Evolutionary conservation across 352 stramenopile species (phyloP), one percentile per base, ranked within the genome.

Genomic region (Phytophthora cajani): DNA sequence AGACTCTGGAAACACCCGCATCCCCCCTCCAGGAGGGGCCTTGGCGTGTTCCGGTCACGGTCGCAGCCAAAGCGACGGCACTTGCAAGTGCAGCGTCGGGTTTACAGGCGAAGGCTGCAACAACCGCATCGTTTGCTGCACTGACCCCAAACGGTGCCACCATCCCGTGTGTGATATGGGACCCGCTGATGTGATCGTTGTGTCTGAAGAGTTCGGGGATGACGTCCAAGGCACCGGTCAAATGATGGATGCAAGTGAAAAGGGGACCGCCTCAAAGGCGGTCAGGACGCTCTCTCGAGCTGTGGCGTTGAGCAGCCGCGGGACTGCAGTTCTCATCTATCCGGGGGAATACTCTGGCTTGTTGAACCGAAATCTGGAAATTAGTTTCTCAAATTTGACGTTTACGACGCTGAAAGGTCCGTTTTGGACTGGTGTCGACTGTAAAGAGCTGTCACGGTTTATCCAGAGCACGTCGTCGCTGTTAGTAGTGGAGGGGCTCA

Each of bases 21-120:
- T 90, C 27, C 73, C 84, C 19, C 59, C 79, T 2, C 81, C 83
- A n/a, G 64, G 62, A 23, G 32, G 66, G 0, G 60, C 3, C 3
- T 47, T 49, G 9, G 47, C 70, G 6, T 93, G 85, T 30, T 83
- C 73, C 0, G 68, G 77, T 14, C 85, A 79, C 23, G 85, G 85
- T 0, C 58, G 71, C 3, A 57, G 47, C 21, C 72, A 68, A 36
- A 73, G 58, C 10, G 54, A 75, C 36, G 83, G 83, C 5, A 66
- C 23, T 2, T 93, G 85, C 40, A 74, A 62, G 16, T 93, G 85
- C 57, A 91, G 71, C 33, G 79, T 90, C n/a, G 85, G 85, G 7
- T 91, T 91, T 63, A 90, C 79, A 4, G 82, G 85, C 0, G 85
- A 93, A 76, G 80, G 64, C 14, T 93, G 85, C 58, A 89, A 69